A percentile compares a stretch with the other conserved stretches of the same genome.
Evolutionary conservation across 192 early-diverging fungal species (phyloP).

Genomic region (Pecoramyces ruminantium): DNA sequence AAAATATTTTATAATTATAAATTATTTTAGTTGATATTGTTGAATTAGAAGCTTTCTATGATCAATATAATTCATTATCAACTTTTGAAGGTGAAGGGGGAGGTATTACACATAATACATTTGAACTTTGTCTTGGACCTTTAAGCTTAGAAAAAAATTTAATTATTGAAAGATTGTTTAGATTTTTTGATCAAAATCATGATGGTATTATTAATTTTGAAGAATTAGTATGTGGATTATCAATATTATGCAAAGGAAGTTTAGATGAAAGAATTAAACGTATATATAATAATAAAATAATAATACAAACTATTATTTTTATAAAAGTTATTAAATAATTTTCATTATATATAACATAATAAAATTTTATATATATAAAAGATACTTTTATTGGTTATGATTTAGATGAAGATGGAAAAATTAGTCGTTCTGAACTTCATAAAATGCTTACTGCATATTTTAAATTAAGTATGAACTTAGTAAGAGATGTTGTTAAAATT

Average conservation of each 20-base stretch:
- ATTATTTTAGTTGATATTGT: conserved; percentile 48
- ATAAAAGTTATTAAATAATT: no score
- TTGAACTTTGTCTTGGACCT: conserved; percentile 76
- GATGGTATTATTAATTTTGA: conserved; percentile 61
- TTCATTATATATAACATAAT: no score
- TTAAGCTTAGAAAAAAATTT: conserved; percentile 68
- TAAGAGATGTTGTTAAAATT: conserved; percentile 70
- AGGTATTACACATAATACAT: conserved; percentile 62
- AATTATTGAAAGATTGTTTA: conserved; percentile 71
- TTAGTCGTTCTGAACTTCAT: conserved; percentile 72
- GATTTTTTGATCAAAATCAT: conserved; percentile 72
- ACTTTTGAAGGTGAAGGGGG: conserved; percentile 28
- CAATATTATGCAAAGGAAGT: conserved; percentile 69
- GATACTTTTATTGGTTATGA: conserved; percentile 87
- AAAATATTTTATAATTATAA: no score
- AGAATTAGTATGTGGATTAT: conserved; percentile 70
- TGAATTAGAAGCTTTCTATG: conserved; percentile 75
- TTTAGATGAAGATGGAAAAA: conserved; percentile 65
- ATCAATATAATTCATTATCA: conserved; percentile 68
- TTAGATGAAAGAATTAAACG: conserved; percentile 77
- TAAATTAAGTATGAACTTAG: conserved; percentile 72
- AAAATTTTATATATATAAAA: conserved; percentile 4
- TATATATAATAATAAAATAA: conserved; percentile 23
- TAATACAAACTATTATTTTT: no score
- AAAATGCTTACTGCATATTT: conserved; percentile 87